phyloP scores from a whole-genome alignment of 2,329 filamentous ascomycete species.

The Colletotrichum sp. region DNA sequence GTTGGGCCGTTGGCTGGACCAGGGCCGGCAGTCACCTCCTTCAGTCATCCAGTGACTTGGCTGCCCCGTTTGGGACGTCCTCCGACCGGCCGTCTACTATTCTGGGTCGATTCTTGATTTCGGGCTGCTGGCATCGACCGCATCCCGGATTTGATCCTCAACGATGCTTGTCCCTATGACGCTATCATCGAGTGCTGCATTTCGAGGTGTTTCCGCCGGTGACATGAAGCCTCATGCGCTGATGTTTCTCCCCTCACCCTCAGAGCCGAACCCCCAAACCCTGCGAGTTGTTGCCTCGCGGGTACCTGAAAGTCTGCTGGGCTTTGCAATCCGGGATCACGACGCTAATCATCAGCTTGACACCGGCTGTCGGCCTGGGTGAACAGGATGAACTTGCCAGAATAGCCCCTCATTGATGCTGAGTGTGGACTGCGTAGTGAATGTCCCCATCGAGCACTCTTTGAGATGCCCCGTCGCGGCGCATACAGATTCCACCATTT shows the following conservation, averaged over 20 bases:
- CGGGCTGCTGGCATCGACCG: neutral
- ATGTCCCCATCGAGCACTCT: neutral
- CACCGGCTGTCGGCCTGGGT: neutral
- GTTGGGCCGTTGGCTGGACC: neutral
- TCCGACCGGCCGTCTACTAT: neutral
- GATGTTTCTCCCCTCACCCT: neutral
- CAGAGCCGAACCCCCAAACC: neutral
- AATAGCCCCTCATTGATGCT: neutral
- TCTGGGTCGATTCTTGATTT: conserved; percentile 7
- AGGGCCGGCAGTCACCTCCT: neutral
- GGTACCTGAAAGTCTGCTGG: conserved; percentile 18
- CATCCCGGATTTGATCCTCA: neutral
- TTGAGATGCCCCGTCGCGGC: neutral
- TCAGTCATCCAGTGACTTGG: neutral
- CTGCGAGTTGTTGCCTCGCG: conserved; percentile 3
- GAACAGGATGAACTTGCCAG: neutral
- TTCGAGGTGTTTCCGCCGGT: neutral
- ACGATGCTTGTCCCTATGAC: neutral
- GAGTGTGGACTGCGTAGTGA: neutral
- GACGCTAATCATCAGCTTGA: neutral
- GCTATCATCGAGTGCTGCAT: neutral
- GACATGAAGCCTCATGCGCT: neutral
- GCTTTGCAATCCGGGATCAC: neutral
- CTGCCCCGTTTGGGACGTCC: neutral
- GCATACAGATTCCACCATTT: neutral